phyloP scores from a whole-genome alignment of 140 eudicot species.

The Bidens hawaiensis region DNA sequence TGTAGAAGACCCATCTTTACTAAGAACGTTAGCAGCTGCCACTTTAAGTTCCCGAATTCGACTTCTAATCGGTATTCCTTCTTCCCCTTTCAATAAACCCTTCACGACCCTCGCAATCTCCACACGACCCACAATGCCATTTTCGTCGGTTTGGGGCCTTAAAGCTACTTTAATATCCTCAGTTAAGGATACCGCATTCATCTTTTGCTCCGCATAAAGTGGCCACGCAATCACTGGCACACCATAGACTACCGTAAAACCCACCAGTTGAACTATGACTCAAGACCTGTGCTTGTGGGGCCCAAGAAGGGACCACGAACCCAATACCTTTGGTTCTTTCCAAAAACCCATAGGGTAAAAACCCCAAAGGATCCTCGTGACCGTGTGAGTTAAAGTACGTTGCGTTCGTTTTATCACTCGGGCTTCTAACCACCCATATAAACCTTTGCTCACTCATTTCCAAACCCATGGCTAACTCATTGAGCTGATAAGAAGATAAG shows the following conservation, averaged over 20 bases:
- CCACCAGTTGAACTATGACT: constrained; percentile 44
- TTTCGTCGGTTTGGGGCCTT: constrained; percentile 31
- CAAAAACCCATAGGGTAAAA: constrained; percentile 51
- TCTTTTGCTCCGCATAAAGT: constrained; percentile 55
- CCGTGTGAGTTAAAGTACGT: constrained; percentile 23
- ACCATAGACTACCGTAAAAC: constrained; percentile 42
- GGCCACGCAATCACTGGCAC: constrained; percentile 72
- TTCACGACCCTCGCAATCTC: constrained; percentile 46
- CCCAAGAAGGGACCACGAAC: constrained; percentile 51
- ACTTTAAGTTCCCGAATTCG: constrained; percentile 40
- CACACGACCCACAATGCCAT: constrained; percentile 37
- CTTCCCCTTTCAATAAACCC: constrained; percentile 48
- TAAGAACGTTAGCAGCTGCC: constrained; percentile 31
- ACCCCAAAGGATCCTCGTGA: constrained; percentile 29
- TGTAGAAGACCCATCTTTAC: constrained; percentile 26
- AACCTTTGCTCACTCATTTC: constrained; percentile 61
- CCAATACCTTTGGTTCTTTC: constrained; percentile 41
- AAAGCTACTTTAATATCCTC: constrained; percentile 53
- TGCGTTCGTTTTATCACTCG: constrained; percentile 36
- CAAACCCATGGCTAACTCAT: constrained; percentile 54
- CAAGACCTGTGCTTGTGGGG: constrained; percentile 52
- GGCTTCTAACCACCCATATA: constrained; percentile 58
- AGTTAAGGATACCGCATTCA: constrained; percentile 46
- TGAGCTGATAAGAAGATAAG: constrained; percentile 35
- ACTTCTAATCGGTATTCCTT: constrained; percentile 38